Base-by-base conservation (phyloP, 345 rosid genomes). In the Brassica juncea region DNA sequence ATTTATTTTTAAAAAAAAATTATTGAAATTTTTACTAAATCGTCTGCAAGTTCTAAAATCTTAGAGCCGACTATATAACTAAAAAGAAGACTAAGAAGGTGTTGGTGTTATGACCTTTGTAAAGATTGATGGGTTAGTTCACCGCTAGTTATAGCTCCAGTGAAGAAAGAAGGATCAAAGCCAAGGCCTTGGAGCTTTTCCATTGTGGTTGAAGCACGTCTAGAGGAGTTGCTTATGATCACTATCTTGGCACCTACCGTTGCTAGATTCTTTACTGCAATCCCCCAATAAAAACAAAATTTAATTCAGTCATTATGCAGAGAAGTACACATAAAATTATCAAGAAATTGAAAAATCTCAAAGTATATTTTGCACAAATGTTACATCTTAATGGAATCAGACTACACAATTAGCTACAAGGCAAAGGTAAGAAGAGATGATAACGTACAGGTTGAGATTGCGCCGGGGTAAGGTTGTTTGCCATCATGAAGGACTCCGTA, bases 401-500 rank as follows among this genome's bases (percentile, higher is more conserved):
- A 37, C 27, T 28, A 77, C 42, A 61, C 23, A 54, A 77, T 25
- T n/a, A 47, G 62, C 58, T 8, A 49, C 8, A 74, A 58, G 70
- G 14, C 16, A 76, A 86, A 49, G 74, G 54, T 72, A 54, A 37
- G 44, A 37, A 14, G 19, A 1, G 39, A 78, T 59, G 64, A 77
- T 58, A 75, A 83, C 96, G 64, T 90, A 95, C 98, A 83, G 8
- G 98, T 86, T 9, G 94, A 87, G 76, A 92, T 89, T 2, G 98
- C 98, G 8, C 95, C 97, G 0, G 98, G 98, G 79, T 92, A 95
- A 39, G 99, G 97, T 49, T 88, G 85, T 73, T 90, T 92, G 44
- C 97, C 98, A 77, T 94, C 97, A 74, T 92, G 99, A 81, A 94
- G 99, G 15, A 94, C 98, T 68, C 99, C 99, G 73, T 88, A 95